Evolutionary conservation across 192 early-diverging fungal genomes (phyloP), one percentile per base, ranked within the genome.

Genomic region (Phlyctochytrium planicorne): DNA sequence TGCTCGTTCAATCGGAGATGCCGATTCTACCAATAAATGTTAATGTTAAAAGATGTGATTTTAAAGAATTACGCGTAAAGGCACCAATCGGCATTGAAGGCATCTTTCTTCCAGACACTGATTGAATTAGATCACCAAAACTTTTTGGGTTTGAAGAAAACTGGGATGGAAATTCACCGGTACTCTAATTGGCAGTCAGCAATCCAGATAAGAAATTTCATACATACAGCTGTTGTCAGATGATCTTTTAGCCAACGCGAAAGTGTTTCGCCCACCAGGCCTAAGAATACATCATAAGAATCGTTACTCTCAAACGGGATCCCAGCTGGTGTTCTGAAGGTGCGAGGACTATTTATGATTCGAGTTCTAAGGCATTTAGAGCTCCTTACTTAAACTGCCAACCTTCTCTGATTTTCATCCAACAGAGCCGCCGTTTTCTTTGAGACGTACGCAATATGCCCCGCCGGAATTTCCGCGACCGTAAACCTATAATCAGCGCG

Each of bases 161-260:
- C 34, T 67, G 33, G 0, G 50, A 20, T 23, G 78, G 76, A 50
- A 82, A 78, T 6, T 62, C 55, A 17, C 23, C 36, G 14, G 52
- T 23, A 4, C 64, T 31, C 81, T 76, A 66, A 17, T 52, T 40
- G 33, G 0, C 12, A 2, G 32, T 20, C 16, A 16, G 35, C 24
- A 36, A 61, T 24, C 3, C 33, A 6, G 37, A 0, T 50, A 40
- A 68, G 25, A 27, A 3, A 52, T 31, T 69, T 52, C 57, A 78
- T 73, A 34, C 29, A 17, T 17, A 31, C 12, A 3, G 25, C 17
- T 31, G n/a, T n/a, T n/a, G 35, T 47, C 17, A 79, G 27, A 59
- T 84, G 77, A 57, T 79, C 77, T 31, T 73, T 34, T 3, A 84
- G 60, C 83, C 83, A 84, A 17, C 67, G 61, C 30, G 70, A n/a